Percentiles rank a stretch among this genome's conserved stretches.
These are phyloP conservation scores for Mortierella sp. DNA, from an alignment of 371 early-diverging fungal genomes.

Conservation along the genomic window DNA sequence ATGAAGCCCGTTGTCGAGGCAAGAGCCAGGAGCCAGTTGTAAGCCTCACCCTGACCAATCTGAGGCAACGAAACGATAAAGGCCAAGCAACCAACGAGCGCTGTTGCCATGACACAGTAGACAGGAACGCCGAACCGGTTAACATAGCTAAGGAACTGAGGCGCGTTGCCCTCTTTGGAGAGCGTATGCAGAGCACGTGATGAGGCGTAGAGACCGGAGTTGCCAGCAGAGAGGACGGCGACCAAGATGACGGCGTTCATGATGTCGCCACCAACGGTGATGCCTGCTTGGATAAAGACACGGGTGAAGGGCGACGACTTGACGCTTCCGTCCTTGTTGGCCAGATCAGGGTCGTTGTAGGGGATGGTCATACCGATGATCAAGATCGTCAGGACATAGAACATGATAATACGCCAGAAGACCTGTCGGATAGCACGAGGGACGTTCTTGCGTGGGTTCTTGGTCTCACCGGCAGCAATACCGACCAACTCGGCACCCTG, in stretches of 20 bases:
- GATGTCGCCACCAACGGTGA: conserved; percentile 71
- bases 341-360: conserved; percentile 65
- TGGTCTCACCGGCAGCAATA: conserved; percentile 80
- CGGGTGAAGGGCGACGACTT: conserved; percentile 79
- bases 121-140: conserved; percentile 64
- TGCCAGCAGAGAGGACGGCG: conserved; percentile 78
- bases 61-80: conserved; percentile 61
- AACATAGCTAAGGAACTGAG: conserved; percentile 57
- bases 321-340: conserved; percentile 54
- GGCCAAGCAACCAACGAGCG: conserved; percentile 63
- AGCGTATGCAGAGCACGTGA: conserved; percentile 77
- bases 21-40: conserved; percentile 70
- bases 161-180: conserved; percentile 77
- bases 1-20: conserved; percentile 81
- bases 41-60: conserved; percentile 58
- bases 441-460: conserved; percentile 78
- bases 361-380: conserved; percentile 80
- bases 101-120: conserved; percentile 62
- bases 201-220: conserved; percentile 82
- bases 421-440: conserved; percentile 81
- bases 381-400: conserved; percentile 78
- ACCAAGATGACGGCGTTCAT: conserved; percentile 85
- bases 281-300: conserved; percentile 76
- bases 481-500: conserved; percentile 87
- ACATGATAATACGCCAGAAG: conserved; percentile 79